Conservation (phyloP, 176 grass and related monocot species). For the Oryza glaberrima region DNA sequence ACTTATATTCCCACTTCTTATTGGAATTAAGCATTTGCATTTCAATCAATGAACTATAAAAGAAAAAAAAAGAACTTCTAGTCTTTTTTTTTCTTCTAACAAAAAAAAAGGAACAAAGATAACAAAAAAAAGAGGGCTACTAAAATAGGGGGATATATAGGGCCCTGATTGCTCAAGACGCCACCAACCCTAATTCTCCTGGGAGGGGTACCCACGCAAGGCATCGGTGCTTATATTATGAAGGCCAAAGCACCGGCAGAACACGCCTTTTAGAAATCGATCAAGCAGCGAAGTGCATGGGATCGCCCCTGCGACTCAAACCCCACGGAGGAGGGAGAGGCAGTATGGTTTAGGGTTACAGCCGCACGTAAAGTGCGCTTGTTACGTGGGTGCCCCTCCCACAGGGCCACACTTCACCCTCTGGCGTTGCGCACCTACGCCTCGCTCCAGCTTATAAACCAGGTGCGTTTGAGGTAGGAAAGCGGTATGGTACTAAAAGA, state of each 20-base stretch:
- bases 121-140: slow-evolving; percentile 28
- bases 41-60: too few species aligned
- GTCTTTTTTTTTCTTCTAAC: too few species aligned
- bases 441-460: neutral
- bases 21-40: too few species aligned
- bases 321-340: neutral
- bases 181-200: slow-evolving; percentile 27
- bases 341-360: slow-evolving; percentile 35
- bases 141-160: slow-evolving; percentile 48
- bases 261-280: slow-evolving; percentile 9
- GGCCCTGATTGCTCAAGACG: neutral
- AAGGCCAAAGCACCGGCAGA: slow-evolving; percentile 50
- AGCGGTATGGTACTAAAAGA: slow-evolving; percentile 36
- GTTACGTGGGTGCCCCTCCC: slow-evolving; percentile 9
- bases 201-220: neutral
- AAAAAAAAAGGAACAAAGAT: too few species aligned
- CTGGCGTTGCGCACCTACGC: neutral
- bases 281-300: too few species aligned
- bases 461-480: accelerated
- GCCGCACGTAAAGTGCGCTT: neutral
- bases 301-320: neutral
- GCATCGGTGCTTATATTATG: slow-evolving; percentile 41
- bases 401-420: slow-evolving; percentile 8
- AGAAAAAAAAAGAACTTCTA: too few species aligned
- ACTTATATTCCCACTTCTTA: too few species aligned